Evolutionary conservation across 495 filamentous ascomycete species (phyloP), one percentile per base, ranked within the genome.

Genomic region (Pyrenula massariospora): DNA sequence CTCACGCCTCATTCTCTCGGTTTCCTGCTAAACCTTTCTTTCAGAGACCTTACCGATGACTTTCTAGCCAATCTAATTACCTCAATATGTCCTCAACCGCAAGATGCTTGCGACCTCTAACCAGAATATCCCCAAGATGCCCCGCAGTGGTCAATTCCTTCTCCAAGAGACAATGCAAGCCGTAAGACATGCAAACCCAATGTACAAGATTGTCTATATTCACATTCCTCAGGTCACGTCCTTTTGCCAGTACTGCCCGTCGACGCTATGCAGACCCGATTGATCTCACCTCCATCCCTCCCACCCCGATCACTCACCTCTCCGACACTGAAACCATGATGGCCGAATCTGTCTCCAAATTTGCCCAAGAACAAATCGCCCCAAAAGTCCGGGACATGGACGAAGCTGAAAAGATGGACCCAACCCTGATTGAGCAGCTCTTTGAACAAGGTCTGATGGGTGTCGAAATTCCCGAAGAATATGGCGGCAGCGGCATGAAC

Each of bases 401-500:
- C 65, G 93, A 99, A 74, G 85, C 86, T 24, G 93, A 99, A 76
- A 69, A 75, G 8, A 99, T 99, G 93, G 94, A 99, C 71, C 80
- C 85, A 0, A 67, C 79, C 2, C 67, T 99, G 24, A 85, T 99
- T 15, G 90, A 96, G 71, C 85, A 91, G 69, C 79, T 96, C 25
- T 99, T 99, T 64, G 93, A 97, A 73, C 92, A 97, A 70, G 93
- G 93, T 2, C 67, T 99, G 10, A 99, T 99, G 93, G 87, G 93
- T 54, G 81, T 99, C 55, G 93, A 99, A 73, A 90, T 99, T 22
- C 92, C 91, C 23, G 94, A 99, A 70, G 91, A 96, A 67, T 97
- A 86, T 65, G 93, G 93, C 55, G 93, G 93, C 15, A 86, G 93
- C 2, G 93, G 90, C 51, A 97, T 97, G 93, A 95, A 96, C 78